Percentiles rank a stretch among this genome's conserved stretches.
Evolutionary conservation across 2,329 filamentous ascomycete genomes (phyloP).

Genomic region (Aspergillaceae sp.): DNA sequence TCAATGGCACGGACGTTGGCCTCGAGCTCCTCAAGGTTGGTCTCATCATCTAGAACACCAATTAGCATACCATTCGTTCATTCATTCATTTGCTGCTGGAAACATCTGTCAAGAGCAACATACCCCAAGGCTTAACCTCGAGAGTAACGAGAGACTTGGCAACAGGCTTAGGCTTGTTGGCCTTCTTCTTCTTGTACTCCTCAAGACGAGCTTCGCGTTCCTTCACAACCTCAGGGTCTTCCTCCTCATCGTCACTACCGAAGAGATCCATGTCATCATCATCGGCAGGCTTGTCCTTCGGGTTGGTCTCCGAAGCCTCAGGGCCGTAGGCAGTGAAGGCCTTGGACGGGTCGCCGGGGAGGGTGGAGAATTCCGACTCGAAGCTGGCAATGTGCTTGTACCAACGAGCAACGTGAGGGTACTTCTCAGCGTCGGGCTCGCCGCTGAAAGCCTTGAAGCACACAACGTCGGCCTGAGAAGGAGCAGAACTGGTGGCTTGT

Average conservation of each 20-base stretch:
- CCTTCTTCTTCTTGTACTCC: conserved; percentile 97
- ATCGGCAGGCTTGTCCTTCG: conserved; percentile 69
- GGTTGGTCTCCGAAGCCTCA: conserved; percentile 69
- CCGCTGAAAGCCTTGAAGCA: conserved; percentile 81
- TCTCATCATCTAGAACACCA: conserved; percentile 66
- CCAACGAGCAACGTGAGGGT: conserved; percentile 91
- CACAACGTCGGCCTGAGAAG: conserved; percentile 92
- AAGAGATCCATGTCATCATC: conserved; percentile 90
- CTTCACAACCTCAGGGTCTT: conserved; percentile 76
- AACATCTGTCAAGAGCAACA: conserved; percentile 27
- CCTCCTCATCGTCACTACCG: conserved; percentile 87
- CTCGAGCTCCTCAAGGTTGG: conserved; percentile 78
- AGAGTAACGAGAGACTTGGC: conserved; percentile 95
- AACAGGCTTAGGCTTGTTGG: conserved; percentile 76
- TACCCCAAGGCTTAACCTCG: conserved; percentile 99
- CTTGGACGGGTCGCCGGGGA: conserved; percentile 85
- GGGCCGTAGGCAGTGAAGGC: conserved; percentile 86
- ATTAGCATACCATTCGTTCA: conserved; percentile 11
- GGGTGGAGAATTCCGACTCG: conserved; percentile 82
- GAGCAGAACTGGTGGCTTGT: conserved; percentile 44
- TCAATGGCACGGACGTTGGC: conserved; percentile 70
- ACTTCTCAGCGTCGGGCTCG: conserved; percentile 72
- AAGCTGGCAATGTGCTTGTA: conserved; percentile 97
- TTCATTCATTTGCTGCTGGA: too few relatives aligned
- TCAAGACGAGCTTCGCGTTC: conserved; percentile 83